Evolutionary conservation across 129 eudicot genomes (phyloP).

Genomic region (Escallonia herrerae): DNA sequence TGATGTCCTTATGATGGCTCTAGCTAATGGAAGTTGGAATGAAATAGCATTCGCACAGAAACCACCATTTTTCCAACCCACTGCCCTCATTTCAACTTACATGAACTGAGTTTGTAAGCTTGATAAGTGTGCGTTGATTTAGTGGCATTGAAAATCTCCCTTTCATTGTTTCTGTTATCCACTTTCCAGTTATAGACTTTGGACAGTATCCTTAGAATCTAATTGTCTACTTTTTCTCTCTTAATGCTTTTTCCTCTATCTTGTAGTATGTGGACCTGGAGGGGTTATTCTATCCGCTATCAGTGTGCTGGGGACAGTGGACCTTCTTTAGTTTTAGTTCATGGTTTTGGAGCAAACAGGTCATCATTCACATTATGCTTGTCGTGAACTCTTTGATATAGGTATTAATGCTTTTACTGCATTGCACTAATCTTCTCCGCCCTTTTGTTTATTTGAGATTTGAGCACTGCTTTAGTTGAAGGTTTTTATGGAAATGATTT

Average conservation of each 20-base stretch:
- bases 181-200: background rate
- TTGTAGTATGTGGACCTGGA: slow-evolving; percentile 87
- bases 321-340: slow-evolving; percentile 78
- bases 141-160: background rate
- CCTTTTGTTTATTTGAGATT: background rate
- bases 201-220: background rate
- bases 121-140: background rate
- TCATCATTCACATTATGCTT: slow-evolving; percentile 60
- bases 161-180: background rate
- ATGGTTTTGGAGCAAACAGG: slow-evolving; percentile 99
- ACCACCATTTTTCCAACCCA: background rate
- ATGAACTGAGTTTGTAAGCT: background rate
- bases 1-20: no score
- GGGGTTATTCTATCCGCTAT: slow-evolving; percentile 86
- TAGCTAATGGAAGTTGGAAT: no score
- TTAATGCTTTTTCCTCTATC: slow-evolving; percentile 4
- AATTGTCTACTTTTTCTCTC: background rate
- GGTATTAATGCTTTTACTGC: slow-evolving; percentile 35
- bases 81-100: background rate
- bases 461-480: no score
- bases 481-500: background rate
- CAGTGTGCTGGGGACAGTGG: slow-evolving; percentile 74
- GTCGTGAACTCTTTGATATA: slow-evolving; percentile 51
- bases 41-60: background rate
- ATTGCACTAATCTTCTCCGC: background rate